These are phyloP conservation scores for Phaeoacremonium minimum DNA, from an alignment of 2,329 filamentous ascomycete species.

Conservation along the genomic window DNA sequence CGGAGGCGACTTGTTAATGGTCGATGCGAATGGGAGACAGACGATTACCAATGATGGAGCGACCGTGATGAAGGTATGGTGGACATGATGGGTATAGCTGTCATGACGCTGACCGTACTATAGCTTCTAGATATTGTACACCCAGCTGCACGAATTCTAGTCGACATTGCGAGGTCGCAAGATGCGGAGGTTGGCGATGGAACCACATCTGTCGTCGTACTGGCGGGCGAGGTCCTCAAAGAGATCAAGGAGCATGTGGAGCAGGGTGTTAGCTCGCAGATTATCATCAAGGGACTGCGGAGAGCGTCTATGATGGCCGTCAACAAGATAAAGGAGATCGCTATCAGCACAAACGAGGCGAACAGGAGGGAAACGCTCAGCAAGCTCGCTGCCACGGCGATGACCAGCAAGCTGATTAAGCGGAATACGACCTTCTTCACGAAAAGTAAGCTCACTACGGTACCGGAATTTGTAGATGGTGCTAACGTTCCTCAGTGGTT, in stretches of 20 bases:
- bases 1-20: conserved; percentile 91
- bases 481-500: conserved; percentile 63
- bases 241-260: conserved; percentile 96
- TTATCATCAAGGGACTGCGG: conserved; percentile 93
- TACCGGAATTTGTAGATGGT: conserved; percentile 7
- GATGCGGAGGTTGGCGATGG: conserved; percentile 98
- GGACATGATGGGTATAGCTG: no score
- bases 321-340: conserved; percentile 98
- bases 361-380: conserved; percentile 82
- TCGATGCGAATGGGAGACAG: conserved; percentile 91
- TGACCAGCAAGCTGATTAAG: conserved; percentile 99
- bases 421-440: conserved; percentile 96
- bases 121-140: conserved; percentile 97
- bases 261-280: conserved; percentile 93
- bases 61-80: conserved; percentile 93
- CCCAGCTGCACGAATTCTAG: conserved; percentile 92
- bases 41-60: conserved; percentile 99
- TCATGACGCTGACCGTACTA: no score
- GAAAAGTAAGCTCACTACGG: conserved; percentile 65
- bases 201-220: conserved; percentile 93
- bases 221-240: conserved; percentile 97
- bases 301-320: conserved; percentile 86
- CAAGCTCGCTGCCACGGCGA: conserved; percentile 90
- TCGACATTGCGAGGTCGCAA: conserved; percentile 97
- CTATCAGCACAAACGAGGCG: conserved; percentile 75